Evolutionary conservation across 768 basidiomycete genomes (phyloP).

Genomic region (Kwoniella dejecticola): DNA sequence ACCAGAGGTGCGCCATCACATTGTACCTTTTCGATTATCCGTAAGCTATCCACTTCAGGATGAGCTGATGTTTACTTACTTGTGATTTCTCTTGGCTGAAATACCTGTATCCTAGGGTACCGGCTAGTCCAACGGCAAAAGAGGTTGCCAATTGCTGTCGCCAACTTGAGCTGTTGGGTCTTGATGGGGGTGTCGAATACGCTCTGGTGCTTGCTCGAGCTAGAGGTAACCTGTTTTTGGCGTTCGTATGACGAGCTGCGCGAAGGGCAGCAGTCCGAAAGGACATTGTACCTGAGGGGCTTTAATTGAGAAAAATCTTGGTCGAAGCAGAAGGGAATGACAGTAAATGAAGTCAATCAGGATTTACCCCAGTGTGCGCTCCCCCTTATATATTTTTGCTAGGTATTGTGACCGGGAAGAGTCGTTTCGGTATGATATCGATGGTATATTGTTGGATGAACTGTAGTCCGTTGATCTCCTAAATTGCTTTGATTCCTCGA

Average conservation of each 20-base stretch:
- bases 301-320: too few species aligned
- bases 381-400: too few species aligned
- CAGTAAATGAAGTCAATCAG: too few species aligned
- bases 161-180: neutral
- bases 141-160: neutral
- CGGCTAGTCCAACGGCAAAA: neutral
- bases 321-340: too few species aligned
- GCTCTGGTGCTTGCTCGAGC: neutral
- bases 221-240: neutral
- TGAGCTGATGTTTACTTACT: neutral
- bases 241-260: constrained; percentile 3
- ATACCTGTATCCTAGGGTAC: neutral
- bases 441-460: neutral
- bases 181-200: neutral
- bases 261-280: constrained; percentile 9
- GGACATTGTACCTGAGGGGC: too few species aligned
- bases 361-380: too few species aligned
- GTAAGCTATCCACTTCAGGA: neutral
- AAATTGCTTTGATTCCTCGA: neutral
- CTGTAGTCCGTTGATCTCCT: constrained; percentile 1
- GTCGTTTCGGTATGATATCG: neutral
- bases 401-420: neutral
- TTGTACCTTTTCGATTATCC: constrained; percentile 4
- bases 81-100: neutral
- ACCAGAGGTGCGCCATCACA: constrained; percentile 43